phyloP scores from a whole-genome alignment of 257 asterid species.

The Knoxia roxburghii region DNA sequence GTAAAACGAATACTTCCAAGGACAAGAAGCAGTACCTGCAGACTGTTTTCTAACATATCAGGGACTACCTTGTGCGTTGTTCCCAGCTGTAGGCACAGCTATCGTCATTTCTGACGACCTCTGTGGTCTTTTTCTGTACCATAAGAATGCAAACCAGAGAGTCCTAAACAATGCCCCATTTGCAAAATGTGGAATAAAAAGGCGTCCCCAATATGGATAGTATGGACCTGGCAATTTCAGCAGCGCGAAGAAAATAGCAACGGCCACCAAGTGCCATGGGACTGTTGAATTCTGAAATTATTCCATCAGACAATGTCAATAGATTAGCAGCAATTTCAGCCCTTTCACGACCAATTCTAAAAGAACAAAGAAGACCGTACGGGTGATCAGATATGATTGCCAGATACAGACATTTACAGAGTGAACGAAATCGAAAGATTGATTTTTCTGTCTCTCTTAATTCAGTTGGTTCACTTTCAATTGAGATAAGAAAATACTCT shows the following conservation, averaged over 20 bases:
- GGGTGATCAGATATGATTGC: neutral
- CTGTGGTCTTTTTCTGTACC: slow-evolving; percentile 55
- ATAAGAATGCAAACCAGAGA: slow-evolving; percentile 63
- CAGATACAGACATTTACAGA: neutral
- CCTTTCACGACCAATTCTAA: neutral
- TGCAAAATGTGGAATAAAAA: slow-evolving; percentile 80
- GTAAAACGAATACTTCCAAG: neutral
- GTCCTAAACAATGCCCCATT: slow-evolving; percentile 78
- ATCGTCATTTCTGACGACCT: slow-evolving; percentile 27
- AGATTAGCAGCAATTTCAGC: neutral
- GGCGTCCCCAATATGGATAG: slow-evolving; percentile 93
- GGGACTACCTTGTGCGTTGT: slow-evolving; percentile 20
- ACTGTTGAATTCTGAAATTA: slow-evolving; percentile 68
- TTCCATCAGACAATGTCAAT: slow-evolving; percentile 6
- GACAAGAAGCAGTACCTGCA: slow-evolving; percentile 27
- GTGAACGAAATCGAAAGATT: slow-evolving; percentile 4
- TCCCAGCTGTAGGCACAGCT: slow-evolving; percentile 15
- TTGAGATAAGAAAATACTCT: neutral
- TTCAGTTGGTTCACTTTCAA: neutral
- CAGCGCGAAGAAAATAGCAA: slow-evolving; percentile 49
- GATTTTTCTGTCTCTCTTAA: too few relatives aligned
- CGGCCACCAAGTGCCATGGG: slow-evolving; percentile 81
- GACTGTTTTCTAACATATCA: slow-evolving; percentile 11
- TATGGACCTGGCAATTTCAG: slow-evolving; percentile 85
- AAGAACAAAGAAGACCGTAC: neutral